Base-by-base conservation (phyloP, 2,329 filamentous ascomycete genomes). In the Cercospora zeae-maydis region DNA sequence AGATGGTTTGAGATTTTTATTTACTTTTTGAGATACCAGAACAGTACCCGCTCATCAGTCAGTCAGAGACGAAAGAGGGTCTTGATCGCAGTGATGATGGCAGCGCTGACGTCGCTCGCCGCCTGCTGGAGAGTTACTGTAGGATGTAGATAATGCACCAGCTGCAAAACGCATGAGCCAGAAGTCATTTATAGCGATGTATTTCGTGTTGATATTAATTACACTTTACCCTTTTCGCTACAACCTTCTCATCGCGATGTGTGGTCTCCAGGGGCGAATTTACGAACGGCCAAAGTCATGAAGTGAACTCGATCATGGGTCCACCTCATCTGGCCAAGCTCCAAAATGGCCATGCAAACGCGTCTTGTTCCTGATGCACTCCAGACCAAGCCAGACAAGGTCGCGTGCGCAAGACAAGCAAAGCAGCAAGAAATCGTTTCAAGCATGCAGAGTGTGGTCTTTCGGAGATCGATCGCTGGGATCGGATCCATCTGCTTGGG, bases 1-100 rank as follows among this genome's bases (percentile, higher is more conserved):
- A 54, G 51, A 54, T 27, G 34, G 24, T 56, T 56, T 47, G 51
- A 49, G 53, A 61, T 27, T 27, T 27, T 27, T 27, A 3, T 27
- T 27, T 6, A 27, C 6, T 27, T 30, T 61, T 57, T 24, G 51
- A 56, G 59, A 61, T 61, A 61, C 59, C 59, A 61, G 19, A 56
- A 61, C 59, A 56, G 59, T 37, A 56, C 47, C 54, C 55, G 55
- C 54, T 27, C 24, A 27, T 27, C 24, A 27, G 24, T 58, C 37
- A 19, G 37, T 33, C 55, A 27, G n/a, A 11, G n/a, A 16, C 31
- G 4, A 19, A 51, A 51, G 9, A 39, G 24, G 24, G 6, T 27
- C 24, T 53, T 53, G n/a, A 31, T 59, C 24, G 30, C 27, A 30
- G 45, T 24, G 24, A 27, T 27, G 24, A 27, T 6, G 58, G 27